These are phyloP conservation scores for Fagopyrum esculentum DNA, from an alignment of 148 eudicot genomes.

Conservation along the genomic window DNA sequence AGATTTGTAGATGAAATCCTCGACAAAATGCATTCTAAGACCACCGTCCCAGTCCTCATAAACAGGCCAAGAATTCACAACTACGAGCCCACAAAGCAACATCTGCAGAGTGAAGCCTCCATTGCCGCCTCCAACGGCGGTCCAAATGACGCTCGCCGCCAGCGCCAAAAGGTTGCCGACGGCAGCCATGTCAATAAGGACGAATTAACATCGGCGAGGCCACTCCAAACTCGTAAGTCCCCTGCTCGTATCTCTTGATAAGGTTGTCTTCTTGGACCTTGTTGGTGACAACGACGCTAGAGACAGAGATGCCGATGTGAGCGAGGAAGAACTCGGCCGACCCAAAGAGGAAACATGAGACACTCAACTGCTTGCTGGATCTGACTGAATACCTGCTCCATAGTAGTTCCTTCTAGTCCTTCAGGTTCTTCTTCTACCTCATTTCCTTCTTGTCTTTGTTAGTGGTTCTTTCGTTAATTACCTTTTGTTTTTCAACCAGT, in stretches of 20 bases:
- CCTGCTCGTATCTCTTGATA: too few relatives aligned
- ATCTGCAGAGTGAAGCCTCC: too few relatives aligned
- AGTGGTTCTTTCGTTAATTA: too few relatives aligned
- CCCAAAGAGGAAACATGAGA: conserved; percentile 34
- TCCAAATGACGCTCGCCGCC: conserved; percentile 19
- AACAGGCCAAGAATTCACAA: conserved; percentile 51
- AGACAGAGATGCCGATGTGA: conserved; percentile 27
- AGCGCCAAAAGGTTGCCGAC: conserved; percentile 37
- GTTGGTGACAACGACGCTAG: conserved; percentile 42
- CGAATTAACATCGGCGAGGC: conserved; percentile 49
- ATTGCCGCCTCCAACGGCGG: conserved; percentile 10
- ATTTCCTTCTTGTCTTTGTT: too few relatives aligned
- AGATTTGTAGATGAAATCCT: too few relatives aligned
- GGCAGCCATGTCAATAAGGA: conserved; percentile 38
- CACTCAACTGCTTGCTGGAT: too few relatives aligned
- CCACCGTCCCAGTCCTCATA: conserved; percentile 59
- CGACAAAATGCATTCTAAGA: conserved; percentile 64
- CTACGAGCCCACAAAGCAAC: conserved; percentile 52
- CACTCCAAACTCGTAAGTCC: too few relatives aligned
- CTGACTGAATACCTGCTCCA: too few relatives aligned
- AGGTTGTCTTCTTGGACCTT: conserved; percentile 44
- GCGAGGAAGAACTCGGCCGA: conserved; percentile 24
- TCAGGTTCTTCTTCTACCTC: too few relatives aligned
- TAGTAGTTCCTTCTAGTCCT: too few relatives aligned
- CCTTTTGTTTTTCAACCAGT: too few relatives aligned